These are phyloP conservation scores for Metschnikowia similis DNA, from an alignment of 805 yeast species.

Conservation along the genomic window DNA sequence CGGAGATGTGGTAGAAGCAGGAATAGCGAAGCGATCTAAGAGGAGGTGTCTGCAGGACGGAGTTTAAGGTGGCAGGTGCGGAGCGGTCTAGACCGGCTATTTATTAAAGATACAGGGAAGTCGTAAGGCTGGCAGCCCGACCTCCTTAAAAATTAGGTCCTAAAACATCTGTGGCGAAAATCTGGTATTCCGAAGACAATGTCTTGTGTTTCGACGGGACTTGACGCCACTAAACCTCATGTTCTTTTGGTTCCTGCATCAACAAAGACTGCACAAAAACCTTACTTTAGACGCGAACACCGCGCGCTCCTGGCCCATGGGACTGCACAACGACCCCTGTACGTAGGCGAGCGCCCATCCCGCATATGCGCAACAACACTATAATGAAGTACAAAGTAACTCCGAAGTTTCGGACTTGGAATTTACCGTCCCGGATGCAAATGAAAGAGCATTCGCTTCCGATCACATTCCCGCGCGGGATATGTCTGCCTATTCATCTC, in stretches of 20 bases:
- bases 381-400: background rate
- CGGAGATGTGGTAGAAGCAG: conserved; percentile 1
- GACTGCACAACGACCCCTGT: background rate
- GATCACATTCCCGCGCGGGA: no score
- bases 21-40: conserved; percentile 2
- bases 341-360: background rate
- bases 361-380: conserved; percentile 4
- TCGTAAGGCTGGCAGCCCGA: no score
- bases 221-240: background rate
- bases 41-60: conserved; percentile 1
- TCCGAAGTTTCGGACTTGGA: background rate
- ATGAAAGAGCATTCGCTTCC: no score
- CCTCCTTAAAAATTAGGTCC: background rate
- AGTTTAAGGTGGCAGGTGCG: conserved; percentile 1
- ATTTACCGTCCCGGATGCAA: background rate
- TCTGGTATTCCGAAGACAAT: background rate
- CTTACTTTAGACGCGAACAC: conserved; percentile 2
- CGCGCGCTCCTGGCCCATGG: background rate
- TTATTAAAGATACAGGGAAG: background rate
- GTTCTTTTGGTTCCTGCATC: conserved; percentile 1
- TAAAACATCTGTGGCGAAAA: background rate
- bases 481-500: background rate
- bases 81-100: conserved; percentile 3
- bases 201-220: background rate
- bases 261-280: background rate